Percentiles rank a stretch among this genome's conserved stretches.
Evolutionary conservation across 352 stramenopile species (phyloP).

Genomic region (Phytopythium boreale): DNA sequence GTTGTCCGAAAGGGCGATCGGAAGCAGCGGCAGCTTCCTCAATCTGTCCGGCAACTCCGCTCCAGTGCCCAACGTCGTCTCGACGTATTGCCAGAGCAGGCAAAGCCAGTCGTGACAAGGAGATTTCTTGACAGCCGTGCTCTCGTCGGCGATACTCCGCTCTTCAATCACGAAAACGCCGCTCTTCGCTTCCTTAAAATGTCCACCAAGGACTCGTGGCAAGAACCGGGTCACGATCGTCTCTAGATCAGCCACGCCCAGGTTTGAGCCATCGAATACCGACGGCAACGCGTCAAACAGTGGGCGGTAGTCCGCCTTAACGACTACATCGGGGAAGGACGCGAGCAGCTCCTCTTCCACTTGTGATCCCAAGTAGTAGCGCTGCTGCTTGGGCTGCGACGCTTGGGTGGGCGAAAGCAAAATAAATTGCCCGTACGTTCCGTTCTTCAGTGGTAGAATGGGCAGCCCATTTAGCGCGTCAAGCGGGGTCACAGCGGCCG

Average conservation of each 20-base stretch:
- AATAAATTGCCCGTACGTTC: slow-evolving; percentile 34
- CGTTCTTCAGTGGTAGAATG: slow-evolving; percentile 42
- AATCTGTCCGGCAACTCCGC: slow-evolving; percentile 23
- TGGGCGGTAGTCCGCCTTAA: slow-evolving; percentile 35
- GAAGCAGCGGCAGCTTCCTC: slow-evolving; percentile 42
- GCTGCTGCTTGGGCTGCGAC: slow-evolving; percentile 11
- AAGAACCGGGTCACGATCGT: slow-evolving; percentile 39
- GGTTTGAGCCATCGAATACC: slow-evolving; percentile 44
- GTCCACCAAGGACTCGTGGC: slow-evolving; percentile 28
- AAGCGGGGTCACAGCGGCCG: slow-evolving; percentile 1
- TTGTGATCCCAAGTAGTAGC: slow-evolving; percentile 38
- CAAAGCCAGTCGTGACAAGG: slow-evolving; percentile 37
- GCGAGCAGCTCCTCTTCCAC: slow-evolving; percentile 51
- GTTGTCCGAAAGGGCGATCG: slow-evolving; percentile 18
- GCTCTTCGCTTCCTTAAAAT: slow-evolving; percentile 26
- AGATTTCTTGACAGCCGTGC: background rate
- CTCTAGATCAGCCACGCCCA: slow-evolving; percentile 27
- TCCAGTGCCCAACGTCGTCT: slow-evolving; percentile 27
- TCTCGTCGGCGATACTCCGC: background rate
- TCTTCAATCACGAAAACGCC: slow-evolving; percentile 28
- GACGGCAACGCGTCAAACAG: slow-evolving; percentile 41
- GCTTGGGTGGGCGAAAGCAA: slow-evolving; percentile 9
- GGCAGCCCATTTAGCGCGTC: slow-evolving; percentile 37
- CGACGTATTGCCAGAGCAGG: slow-evolving; percentile 50
- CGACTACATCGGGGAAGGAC: slow-evolving; percentile 34